Percentiles rank a stretch among this genome's conserved stretches.
Evolutionary conservation across 306 rosid species (phyloP).

Genomic region (Cyamopsis tetragonoloba): DNA sequence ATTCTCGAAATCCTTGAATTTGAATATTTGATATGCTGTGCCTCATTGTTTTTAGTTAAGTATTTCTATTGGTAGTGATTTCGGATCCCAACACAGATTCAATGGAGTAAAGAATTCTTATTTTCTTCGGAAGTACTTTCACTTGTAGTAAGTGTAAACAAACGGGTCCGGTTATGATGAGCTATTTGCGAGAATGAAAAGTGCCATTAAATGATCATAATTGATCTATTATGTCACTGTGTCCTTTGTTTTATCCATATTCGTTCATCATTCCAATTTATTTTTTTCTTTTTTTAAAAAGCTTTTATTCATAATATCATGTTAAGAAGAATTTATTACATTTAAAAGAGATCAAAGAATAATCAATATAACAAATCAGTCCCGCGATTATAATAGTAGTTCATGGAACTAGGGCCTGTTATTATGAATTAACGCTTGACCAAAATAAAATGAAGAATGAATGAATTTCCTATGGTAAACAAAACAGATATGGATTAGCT

Average conservation of each 20-base stretch:
- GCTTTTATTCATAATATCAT: background rate
- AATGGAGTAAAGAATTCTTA: no score
- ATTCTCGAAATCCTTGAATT: background rate
- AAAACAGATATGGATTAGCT: no score
- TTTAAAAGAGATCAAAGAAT: slow-evolving; percentile 5
- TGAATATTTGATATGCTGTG: no score
- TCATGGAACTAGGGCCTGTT: background rate
- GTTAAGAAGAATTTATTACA: background rate
- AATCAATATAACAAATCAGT: background rate
- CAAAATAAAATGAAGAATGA: no score
- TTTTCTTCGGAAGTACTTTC: no score
- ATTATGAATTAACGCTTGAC: background rate
- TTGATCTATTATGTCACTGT: background rate
- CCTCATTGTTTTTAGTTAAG: no score
- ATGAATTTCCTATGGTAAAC: background rate
- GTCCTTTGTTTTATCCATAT: background rate
- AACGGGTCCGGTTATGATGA: background rate
- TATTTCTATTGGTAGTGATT: no score
- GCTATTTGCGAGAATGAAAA: background rate
- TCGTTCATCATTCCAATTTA: no score
- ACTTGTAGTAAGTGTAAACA: no score
- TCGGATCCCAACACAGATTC: no score
- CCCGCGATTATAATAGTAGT: background rate
- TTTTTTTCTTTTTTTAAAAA: no score
- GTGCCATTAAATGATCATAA: background rate